Conservation (phyloP, 768 basidiomycete species). For the Termitomyces sp. region DNA sequence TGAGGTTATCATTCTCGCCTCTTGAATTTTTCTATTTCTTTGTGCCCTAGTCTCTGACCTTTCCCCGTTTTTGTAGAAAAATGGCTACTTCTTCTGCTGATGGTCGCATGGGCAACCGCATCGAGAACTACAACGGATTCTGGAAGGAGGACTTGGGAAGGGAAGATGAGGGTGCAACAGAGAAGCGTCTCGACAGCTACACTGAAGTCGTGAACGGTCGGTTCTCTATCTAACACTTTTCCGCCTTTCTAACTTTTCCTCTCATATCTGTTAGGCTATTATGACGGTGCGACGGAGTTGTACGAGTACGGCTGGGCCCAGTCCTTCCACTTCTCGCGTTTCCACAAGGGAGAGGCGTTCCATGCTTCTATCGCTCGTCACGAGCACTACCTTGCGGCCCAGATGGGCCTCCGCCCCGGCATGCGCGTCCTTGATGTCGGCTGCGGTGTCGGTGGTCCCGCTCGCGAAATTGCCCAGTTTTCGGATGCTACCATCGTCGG, state of each 20-base stretch:
- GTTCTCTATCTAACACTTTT: constrained; percentile 19
- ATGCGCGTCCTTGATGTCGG: constrained; percentile 99
- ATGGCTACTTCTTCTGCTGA: constrained; percentile 36
- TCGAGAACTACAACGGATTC: constrained; percentile 85
- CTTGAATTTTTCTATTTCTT: background rate
- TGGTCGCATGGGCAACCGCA: constrained; percentile 63
- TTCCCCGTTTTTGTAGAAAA: background rate
- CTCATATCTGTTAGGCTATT: constrained; percentile 63
- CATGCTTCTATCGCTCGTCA: constrained; percentile 81
- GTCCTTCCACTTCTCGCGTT: constrained; percentile 96
- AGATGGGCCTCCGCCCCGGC: constrained; percentile 81
- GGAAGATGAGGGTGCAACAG: constrained; percentile 64
- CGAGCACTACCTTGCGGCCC: constrained; percentile 92
- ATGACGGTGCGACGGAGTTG: constrained; percentile 92
- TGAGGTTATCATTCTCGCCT: constrained; percentile 27
- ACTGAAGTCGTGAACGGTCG: constrained; percentile 92
- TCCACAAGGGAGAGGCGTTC: constrained; percentile 88
- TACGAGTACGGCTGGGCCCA: constrained; percentile 94
- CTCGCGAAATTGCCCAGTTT: constrained; percentile 92
- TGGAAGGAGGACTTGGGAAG: constrained; percentile 83
- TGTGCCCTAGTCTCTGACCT: constrained; percentile 7
- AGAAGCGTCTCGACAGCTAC: constrained; percentile 78
- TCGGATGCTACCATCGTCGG: constrained; percentile 83
- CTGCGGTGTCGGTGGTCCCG: constrained; percentile 97
- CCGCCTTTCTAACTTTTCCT: constrained; percentile 1